Conservation (phyloP, 495 filamentous ascomycete genomes). For the Chlorociboria aeruginascens region DNA sequence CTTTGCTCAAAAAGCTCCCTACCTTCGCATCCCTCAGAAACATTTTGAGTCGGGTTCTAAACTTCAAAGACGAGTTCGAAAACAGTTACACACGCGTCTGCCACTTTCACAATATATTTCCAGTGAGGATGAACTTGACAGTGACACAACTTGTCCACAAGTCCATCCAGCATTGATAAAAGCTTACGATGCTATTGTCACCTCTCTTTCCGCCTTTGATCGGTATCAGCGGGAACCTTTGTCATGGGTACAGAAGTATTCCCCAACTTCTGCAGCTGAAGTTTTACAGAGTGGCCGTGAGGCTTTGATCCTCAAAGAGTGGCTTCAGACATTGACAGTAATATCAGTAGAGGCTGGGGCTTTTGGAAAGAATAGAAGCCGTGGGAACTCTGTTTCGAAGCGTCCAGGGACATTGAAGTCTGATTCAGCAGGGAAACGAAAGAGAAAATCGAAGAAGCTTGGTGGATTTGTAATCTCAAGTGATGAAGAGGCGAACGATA, state of each 20-base stretch:
- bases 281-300: constrained; percentile 71
- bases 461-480: constrained; percentile 80
- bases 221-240: constrained; percentile 56
- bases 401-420: constrained; percentile 27
- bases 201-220: constrained; percentile 68
- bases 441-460: constrained; percentile 59
- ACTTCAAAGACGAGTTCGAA: constrained; percentile 29
- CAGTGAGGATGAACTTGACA: constrained; percentile 7
- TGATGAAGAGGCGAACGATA: constrained; percentile 66
- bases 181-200: constrained; percentile 46
- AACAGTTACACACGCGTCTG: constrained; percentile 20
- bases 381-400: constrained; percentile 1
- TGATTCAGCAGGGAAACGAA: constrained; percentile 36
- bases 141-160: constrained; percentile 1
- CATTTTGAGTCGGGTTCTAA: constrained; percentile 37
- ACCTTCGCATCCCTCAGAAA: constrained; percentile 34
- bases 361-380: constrained; percentile 15
- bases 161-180: constrained; percentile 47
- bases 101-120: constrained; percentile 5
- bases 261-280: constrained; percentile 53
- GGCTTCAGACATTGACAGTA: constrained; percentile 68
- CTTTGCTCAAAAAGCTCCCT: constrained; percentile 24
- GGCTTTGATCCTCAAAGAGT: constrained; percentile 60
- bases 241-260: constrained; percentile 80
- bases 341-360: constrained; percentile 56